These are phyloP conservation scores for Sodiomyces alkalinus DNA, from an alignment of 2,329 filamentous ascomycete genomes.

Conservation along the genomic window DNA sequence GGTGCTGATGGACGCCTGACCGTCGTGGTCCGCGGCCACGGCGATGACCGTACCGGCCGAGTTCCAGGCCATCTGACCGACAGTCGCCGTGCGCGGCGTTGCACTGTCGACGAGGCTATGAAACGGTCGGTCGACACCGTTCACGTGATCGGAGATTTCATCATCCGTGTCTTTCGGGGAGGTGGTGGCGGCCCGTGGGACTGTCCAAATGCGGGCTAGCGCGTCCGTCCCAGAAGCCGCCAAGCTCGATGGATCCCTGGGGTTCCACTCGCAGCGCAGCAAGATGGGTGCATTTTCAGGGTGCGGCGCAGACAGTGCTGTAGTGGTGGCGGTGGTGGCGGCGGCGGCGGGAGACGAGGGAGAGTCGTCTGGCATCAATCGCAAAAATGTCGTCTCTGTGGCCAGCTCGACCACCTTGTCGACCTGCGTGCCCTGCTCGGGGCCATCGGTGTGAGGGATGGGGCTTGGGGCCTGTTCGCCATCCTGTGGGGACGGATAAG, in stretches of 20 bases:
- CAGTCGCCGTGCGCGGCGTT: conserved; percentile 32
- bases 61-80: conserved; percentile 47
- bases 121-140: conserved; percentile 23
- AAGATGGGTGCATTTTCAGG: conserved; percentile 42
- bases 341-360: conserved; percentile 17
- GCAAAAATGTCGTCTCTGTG: conserved; percentile 44
- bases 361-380: conserved; percentile 29
- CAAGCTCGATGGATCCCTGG: conserved; percentile 46
- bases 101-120: conserved; percentile 37
- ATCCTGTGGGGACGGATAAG: conserved; percentile 50
- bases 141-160: conserved; percentile 24
- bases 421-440: conserved; percentile 48
- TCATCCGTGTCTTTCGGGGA: conserved; percentile 4
- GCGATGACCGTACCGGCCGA: conserved; percentile 40
- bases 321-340: conserved; percentile 18
- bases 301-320: conserved; percentile 8
- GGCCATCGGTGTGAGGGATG: conserved; percentile 40
- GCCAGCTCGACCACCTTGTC: conserved; percentile 48
- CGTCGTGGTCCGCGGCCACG: conserved; percentile 39
- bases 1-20: conserved; percentile 37
- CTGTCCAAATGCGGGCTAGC: conserved; percentile 54
- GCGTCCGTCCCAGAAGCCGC: conserved; percentile 55
- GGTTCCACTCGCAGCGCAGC: conserved; percentile 56
- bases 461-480: conserved; percentile 39
- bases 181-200: conserved; percentile 35